Base-by-base conservation (phyloP, 2,329 filamentous ascomycete genomes). In the Thelonectria blattea region DNA sequence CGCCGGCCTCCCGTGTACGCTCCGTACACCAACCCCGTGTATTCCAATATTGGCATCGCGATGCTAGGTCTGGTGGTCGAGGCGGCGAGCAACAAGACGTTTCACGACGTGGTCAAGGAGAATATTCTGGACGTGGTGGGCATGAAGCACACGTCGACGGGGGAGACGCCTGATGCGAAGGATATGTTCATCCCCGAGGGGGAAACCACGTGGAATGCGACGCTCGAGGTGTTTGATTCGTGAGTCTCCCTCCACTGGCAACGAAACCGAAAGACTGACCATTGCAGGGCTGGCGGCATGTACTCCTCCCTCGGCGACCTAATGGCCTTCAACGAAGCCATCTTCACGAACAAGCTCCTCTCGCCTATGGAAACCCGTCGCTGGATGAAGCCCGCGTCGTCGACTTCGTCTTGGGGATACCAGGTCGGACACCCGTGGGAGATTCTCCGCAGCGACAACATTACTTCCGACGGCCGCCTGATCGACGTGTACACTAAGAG, bases 361-460 rank as follows among this genome's bases (percentile, higher is more conserved):
- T 68, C 76, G 0, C 69, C 76, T 0, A 65, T 66, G 7, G 61
- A 75, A 47, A 81, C 82, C 1, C 72, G 78, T 10, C 68, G 73
- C 50, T 83, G 81, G 81, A 73, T 83, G 61, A 80, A 82, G 62
- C 80, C 77, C 3, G 68, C 71, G 3, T 66, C 73, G 6, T 73
- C 74, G 64, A 80, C 77, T 1, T 75, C 75, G 0, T 74, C 72
- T 3, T 69, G 71, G 56, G 74, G 73, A 3, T 72, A 74, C 42
- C 73, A 75, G 24, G 71, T 82, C 32, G 81, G 81, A 8, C 74
- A 73, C 6, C 79, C 80, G 0, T 83, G 80, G 80, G 81, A 83
- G 65, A 83, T 83, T 49, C 70, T 76, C 22, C 77, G 78, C 30
- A 65, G 70, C 30, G 67, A 76, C 53, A 73, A 72, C 63, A 60